Percentiles rank a stretch among this genome's conserved stretches.
Conservation (phyloP, 805 yeast species). For the Millerozyma acaciae region DNA sequence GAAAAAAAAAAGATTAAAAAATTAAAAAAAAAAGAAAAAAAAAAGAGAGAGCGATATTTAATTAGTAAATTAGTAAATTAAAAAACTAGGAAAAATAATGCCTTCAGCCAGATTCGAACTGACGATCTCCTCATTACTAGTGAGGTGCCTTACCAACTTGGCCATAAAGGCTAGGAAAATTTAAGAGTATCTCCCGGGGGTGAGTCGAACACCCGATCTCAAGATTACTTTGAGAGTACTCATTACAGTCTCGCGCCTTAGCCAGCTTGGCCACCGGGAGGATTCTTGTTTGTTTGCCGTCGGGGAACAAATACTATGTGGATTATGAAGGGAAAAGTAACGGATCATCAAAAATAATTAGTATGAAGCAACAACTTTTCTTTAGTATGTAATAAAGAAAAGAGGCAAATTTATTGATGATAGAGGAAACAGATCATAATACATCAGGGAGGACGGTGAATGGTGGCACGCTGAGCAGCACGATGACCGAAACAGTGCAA, state of each 20-base stretch:
- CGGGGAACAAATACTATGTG: no score
- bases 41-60: no score
- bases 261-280: slow-evolving; percentile 50
- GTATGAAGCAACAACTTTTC: no score
- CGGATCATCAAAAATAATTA: no score
- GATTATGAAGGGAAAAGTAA: no score
- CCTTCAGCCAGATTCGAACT: slow-evolving; percentile 31
- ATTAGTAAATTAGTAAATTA: no score
- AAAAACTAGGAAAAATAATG: slow-evolving; percentile 19
- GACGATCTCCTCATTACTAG: slow-evolving; percentile 32
- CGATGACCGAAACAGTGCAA: background rate
- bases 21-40: no score
- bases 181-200: slow-evolving; percentile 42
- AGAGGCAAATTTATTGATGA: background rate
- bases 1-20: no score
- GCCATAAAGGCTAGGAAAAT: slow-evolving; percentile 26
- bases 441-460: background rate
- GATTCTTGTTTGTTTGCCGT: no score
- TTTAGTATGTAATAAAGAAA: no score
- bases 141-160: slow-evolving; percentile 35
- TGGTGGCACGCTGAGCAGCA: background rate
- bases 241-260: slow-evolving; percentile 49
- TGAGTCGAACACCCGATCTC: slow-evolving; percentile 51
- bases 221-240: slow-evolving; percentile 36
- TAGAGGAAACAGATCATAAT: no score